Conservation (phyloP, 2,329 filamentous ascomycete genomes). For the Colletotrichum kahawae region DNA sequence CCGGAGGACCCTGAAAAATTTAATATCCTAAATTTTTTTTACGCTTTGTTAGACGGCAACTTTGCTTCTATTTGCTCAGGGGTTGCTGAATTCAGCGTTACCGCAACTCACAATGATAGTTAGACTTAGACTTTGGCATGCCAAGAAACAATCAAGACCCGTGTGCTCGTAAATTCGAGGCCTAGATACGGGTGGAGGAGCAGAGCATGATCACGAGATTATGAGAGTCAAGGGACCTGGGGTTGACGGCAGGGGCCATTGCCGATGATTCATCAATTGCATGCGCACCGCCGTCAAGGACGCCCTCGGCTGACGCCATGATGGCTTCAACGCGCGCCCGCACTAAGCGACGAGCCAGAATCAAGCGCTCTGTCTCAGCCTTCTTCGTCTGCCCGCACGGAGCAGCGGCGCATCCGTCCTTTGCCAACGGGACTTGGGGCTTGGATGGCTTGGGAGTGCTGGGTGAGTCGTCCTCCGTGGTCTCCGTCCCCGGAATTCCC, state of each 20-base stretch:
- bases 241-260: neutral
- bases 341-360: neutral
- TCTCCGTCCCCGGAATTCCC: neutral
- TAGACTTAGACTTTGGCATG: neutral
- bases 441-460: neutral
- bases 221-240: neutral
- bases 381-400: neutral
- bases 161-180: neutral
- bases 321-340: conserved; percentile 8
- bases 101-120: neutral
- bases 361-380: neutral
- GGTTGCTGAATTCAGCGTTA: neutral
- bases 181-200: neutral
- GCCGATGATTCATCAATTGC: neutral
- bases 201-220: neutral
- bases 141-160: neutral
- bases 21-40: neutral
- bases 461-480: neutral
- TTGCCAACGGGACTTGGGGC: neutral
- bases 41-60: neutral
- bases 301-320: conserved; percentile 1
- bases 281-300: neutral
- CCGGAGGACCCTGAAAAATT: neutral
- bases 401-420: conserved; percentile 1
- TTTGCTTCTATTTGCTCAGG: neutral